Evolutionary conservation across 352 stramenopile genomes (phyloP).

Genomic region (Phytophthora foliorum): DNA sequence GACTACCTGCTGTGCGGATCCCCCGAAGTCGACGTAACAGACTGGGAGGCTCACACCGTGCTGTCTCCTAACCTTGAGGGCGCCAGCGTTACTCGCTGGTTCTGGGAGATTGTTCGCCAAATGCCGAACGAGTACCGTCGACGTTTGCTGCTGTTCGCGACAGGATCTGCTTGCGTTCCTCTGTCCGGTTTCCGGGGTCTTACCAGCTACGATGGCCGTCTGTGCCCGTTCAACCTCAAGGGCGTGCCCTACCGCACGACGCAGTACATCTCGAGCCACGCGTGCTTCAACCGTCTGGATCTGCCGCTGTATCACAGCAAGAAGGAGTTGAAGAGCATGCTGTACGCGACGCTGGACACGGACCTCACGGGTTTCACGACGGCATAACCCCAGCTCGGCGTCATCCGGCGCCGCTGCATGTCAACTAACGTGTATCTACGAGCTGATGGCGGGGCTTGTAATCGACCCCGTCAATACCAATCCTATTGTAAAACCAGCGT

Average conservation of each 20-base stretch:
- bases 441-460: neutral
- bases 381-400: constrained; percentile 34
- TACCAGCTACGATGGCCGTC: constrained; percentile 83
- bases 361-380: constrained; percentile 82
- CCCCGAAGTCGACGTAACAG: constrained; percentile 95
- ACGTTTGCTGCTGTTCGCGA: constrained; percentile 84
- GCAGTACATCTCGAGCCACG: constrained; percentile 79
- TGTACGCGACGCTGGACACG: constrained; percentile 71
- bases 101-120: constrained; percentile 96
- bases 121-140: constrained; percentile 84
- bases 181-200: constrained; percentile 75
- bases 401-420: constrained; percentile 3
- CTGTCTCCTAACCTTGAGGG: constrained; percentile 59
- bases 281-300: constrained; percentile 94
- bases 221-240: constrained; percentile 84
- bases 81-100: constrained; percentile 78
- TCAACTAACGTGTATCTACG: constrained; percentile 17
- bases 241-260: constrained; percentile 51
- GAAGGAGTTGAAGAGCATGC: constrained; percentile 76
- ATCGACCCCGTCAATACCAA: constrained; percentile 1
- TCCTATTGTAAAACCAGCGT: neutral
- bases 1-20: constrained; percentile 98
- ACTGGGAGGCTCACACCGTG: constrained; percentile 94
- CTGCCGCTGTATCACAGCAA: constrained; percentile 94
- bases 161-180: constrained; percentile 81